phyloP scores from a whole-genome alignment of 208 protist species.

The Leishmania tropica region DNA sequence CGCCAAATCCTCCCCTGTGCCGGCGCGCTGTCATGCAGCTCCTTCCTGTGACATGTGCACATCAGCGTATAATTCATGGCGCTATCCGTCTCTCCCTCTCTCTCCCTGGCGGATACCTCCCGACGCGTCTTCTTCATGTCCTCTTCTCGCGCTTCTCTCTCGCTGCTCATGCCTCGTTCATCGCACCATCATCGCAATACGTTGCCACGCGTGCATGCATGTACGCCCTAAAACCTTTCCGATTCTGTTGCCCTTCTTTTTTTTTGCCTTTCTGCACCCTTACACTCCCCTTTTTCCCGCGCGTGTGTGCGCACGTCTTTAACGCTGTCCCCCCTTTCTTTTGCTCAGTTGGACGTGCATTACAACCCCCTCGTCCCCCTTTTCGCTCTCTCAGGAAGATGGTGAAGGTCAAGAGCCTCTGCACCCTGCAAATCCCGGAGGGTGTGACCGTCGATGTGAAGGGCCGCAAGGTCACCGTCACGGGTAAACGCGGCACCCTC shows the following conservation, averaged over 20 bases:
- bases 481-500: constrained; percentile 96
- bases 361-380: neutral
- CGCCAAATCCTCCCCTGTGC: neutral
- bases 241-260: neutral
- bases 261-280: neutral
- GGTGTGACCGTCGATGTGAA: constrained; percentile 65
- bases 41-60: neutral
- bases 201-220: neutral
- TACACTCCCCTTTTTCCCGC: neutral
- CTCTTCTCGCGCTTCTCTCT: neutral
- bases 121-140: neutral
- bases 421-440: constrained; percentile 69
- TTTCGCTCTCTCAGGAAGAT: constrained; percentile 42
- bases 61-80: neutral
- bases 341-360: constrained; percentile 1
- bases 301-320: neutral
- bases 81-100: neutral
- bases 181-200: neutral
- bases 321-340: neutral
- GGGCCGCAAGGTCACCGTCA: constrained; percentile 91
- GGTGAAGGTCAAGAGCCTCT: constrained; percentile 83
- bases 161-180: neutral
- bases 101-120: neutral
- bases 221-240: neutral
- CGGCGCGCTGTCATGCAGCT: neutral